A percentile compares a stretch with the other conserved stretches of the same genome.
Conservation (phyloP, 2,329 filamentous ascomycete species). For the Neoarthrinium moseri region DNA sequence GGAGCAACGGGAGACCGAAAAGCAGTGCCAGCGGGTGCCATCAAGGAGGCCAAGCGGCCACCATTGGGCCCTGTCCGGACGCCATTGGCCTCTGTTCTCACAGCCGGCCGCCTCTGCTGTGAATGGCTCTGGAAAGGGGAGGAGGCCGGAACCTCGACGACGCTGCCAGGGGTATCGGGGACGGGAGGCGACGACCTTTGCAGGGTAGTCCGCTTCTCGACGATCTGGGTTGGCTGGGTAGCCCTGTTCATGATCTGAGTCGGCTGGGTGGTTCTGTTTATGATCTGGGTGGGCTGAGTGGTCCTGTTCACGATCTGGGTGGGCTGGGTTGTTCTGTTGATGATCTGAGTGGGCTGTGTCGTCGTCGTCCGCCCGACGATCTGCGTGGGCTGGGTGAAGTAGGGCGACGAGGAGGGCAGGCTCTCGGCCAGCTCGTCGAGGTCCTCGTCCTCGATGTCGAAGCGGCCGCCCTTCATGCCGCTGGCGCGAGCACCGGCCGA, state of each 20-base stretch:
- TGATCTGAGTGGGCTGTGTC: slow-evolving; percentile 62
- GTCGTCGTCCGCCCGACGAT: slow-evolving; percentile 19
- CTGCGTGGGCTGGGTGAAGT: slow-evolving; percentile 47
- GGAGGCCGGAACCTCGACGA: slow-evolving; percentile 83
- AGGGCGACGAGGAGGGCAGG: slow-evolving; percentile 37
- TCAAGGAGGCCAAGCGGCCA: slow-evolving; percentile 54
- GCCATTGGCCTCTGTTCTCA: slow-evolving; percentile 8
- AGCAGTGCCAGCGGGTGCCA: slow-evolving; percentile 74
- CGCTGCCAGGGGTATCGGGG: slow-evolving; percentile 41
- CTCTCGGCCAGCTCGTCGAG: slow-evolving; percentile 44
- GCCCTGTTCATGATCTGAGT: slow-evolving; percentile 55
- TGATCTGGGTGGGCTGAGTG: slow-evolving; percentile 58
- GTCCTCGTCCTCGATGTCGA: slow-evolving; percentile 34
- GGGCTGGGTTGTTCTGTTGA: slow-evolving; percentile 47
- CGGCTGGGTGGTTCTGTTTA: slow-evolving; percentile 49
- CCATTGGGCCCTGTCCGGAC: slow-evolving; percentile 27
- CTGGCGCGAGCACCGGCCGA: slow-evolving; percentile 10
- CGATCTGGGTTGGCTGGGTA: slow-evolving; percentile 39
- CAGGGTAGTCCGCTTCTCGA: slow-evolving; percentile 32
- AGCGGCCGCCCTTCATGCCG: slow-evolving; percentile 16
- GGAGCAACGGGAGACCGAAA: slow-evolving; percentile 56
- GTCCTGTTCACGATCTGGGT: slow-evolving; percentile 27
- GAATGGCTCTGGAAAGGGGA: slow-evolving; percentile 62
- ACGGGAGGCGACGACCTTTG: slow-evolving; percentile 29
- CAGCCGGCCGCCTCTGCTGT: slow-evolving; percentile 12